phyloP scores from a whole-genome alignment of 768 basidiomycete genomes.

The Collybia sordida region DNA sequence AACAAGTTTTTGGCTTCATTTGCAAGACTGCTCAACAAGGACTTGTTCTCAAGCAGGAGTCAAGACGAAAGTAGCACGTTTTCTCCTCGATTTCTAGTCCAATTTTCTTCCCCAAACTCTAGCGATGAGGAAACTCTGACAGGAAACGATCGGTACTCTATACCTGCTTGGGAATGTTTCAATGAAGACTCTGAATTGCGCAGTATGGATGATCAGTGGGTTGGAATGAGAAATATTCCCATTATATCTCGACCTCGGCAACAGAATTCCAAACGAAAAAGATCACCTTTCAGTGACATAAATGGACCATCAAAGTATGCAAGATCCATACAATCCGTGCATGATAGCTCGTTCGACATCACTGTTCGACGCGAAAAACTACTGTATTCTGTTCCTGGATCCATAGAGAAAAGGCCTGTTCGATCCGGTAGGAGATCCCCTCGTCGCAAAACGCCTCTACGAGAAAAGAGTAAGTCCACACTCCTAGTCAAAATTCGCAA shows the following conservation, averaged over 20 bases:
- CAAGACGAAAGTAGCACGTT: slow-evolving; percentile 2
- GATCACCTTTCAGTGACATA: slow-evolving; percentile 41
- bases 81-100: not conserved
- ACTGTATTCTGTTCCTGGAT: slow-evolving; percentile 10
- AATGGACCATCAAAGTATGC: slow-evolving; percentile 40
- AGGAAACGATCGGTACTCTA: slow-evolving; percentile 5
- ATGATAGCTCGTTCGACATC: slow-evolving; percentile 47
- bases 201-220: slow-evolving; percentile 12
- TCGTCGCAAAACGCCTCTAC: not conserved
- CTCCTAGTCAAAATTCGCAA: slow-evolving; percentile 19
- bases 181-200: not conserved
- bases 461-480: not conserved
- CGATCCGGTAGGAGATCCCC: not conserved
- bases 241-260: not conserved
- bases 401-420: not conserved
- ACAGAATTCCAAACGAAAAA: slow-evolving; percentile 26
- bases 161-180: slow-evolving; percentile 17
- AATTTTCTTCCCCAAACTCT: slow-evolving; percentile 1
- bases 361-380: slow-evolving; percentile 36
- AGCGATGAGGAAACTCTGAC: slow-evolving; percentile 10
- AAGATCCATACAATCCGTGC: slow-evolving; percentile 39
- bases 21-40: slow-evolving; percentile 28
- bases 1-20: slow-evolving; percentile 29
- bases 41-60: slow-evolving; percentile 20
- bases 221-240: slow-evolving; percentile 6